Evolutionary conservation across 352 stramenopile genomes (phyloP).

Genomic region (Bremia lactucae): DNA sequence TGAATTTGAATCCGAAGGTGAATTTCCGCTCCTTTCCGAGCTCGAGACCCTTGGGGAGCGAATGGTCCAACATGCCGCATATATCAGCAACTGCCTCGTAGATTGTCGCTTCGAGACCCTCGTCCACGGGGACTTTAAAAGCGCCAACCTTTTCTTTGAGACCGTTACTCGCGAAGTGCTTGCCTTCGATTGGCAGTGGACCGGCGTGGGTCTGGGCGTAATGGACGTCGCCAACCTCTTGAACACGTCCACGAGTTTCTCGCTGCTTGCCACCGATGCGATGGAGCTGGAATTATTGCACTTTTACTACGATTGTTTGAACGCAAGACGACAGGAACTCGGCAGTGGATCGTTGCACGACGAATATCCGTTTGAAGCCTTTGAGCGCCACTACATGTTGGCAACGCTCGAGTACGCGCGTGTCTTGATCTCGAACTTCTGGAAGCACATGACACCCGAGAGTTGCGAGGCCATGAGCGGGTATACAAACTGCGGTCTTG

Average conservation of each 20-base stretch:
- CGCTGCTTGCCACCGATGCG: conserved; percentile 20
- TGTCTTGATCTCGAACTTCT: conserved; percentile 55
- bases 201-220: conserved; percentile 40
- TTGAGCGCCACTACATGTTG: conserved; percentile 48
- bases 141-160: conserved; percentile 61
- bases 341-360: background rate
- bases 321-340: conserved; percentile 8
- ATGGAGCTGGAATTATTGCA: conserved; percentile 29
- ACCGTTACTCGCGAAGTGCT: conserved; percentile 26
- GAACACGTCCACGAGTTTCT: conserved; percentile 53
- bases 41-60: conserved; percentile 26
- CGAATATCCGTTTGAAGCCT: conserved; percentile 37
- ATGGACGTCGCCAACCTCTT: conserved; percentile 61
- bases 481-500: conserved; percentile 59
- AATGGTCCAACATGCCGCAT: conserved; percentile 35
- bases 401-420: conserved; percentile 56
- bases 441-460: conserved; percentile 36
- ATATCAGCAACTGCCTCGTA: conserved; percentile 37
- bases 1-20: conserved; percentile 8
- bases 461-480: conserved; percentile 27
- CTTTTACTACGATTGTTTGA: conserved; percentile 44
- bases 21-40: conserved; percentile 6
- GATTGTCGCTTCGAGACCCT: conserved; percentile 24
- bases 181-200: conserved; percentile 73
- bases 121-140: conserved; percentile 67